A percentile compares a stretch with the other conserved stretches of the same genome.
Conservation (phyloP, 768 basidiomycete genomes). For the Lactarius tabidus region DNA sequence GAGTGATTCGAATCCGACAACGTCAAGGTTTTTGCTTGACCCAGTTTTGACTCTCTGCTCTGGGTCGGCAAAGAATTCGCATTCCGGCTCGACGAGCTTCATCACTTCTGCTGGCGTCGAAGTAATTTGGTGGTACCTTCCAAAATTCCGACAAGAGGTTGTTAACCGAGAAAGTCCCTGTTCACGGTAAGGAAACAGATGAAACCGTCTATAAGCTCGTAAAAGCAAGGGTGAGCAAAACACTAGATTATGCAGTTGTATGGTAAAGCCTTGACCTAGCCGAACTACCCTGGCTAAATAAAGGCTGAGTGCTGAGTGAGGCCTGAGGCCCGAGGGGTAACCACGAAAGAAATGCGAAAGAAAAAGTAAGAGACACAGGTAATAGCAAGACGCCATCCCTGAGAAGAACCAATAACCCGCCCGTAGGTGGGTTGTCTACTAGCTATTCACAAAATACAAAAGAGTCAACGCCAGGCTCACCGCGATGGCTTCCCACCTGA, state of each 20-base stretch:
- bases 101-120: too few relatives aligned
- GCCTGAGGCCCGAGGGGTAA: too few relatives aligned
- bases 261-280: neutral
- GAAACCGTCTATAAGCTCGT: neutral
- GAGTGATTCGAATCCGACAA: too few relatives aligned
- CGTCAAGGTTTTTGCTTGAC: too few relatives aligned
- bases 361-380: neutral
- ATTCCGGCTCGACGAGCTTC: too few relatives aligned
- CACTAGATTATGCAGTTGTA: neutral
- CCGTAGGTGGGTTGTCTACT: neutral
- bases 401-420: neutral
- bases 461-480: neutral
- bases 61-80: too few relatives aligned
- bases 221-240: neutral
- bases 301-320: too few relatives aligned
- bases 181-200: neutral
- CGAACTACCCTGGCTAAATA: neutral
- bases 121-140: neutral
- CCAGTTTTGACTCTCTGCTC: too few relatives aligned
- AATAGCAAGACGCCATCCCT: neutral
- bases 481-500: neutral
- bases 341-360: neutral
- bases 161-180: neutral
- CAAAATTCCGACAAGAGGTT: neutral
- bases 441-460: neutral